Base-by-base conservation (phyloP, 169 alveolate species). In the Neospora caninum region DNA sequence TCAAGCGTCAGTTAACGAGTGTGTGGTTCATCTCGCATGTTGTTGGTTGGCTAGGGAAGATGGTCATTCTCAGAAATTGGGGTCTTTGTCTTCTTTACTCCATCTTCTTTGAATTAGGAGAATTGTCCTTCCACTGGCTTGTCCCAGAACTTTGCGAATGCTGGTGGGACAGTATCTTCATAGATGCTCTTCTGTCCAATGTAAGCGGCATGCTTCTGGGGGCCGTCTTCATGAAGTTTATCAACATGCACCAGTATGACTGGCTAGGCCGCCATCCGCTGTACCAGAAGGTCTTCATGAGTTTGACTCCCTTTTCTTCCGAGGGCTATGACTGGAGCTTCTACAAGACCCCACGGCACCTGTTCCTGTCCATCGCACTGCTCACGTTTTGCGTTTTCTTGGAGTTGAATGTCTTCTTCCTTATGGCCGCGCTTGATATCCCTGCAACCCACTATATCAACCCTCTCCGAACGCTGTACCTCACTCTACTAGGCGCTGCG, bases 141-240 rank as follows among this genome's bases (percentile, higher is more conserved):
- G 73, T 95, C 42, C 96, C 96, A n/a, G 96, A 95, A 93, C 80
- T 95, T 84, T 93, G 91, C 69, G 96, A 95, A 58, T 95, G 96
- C 88, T 95, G 96, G 96, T 95, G 96, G 96, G 96, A 95, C 80
- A 87, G 94, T 36, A 58, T 95, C 4, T 54, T 95, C n/a, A 39
- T 95, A 0, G 96, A 95, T 49, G 94, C 93, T 0, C 39, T 95
- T 27, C 45, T 92, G 25, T 38, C 94, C 58, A 95, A 95, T 64
- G 70, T 95, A 38, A 73, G 94, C 78, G 96, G 96, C 29, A 95
- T 95, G 96, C 34, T 89, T 6, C 36, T 93, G 54, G 96, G 95
- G 29, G 80, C 69, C 38, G 89, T 67, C 1, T 49, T 91, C 43
- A 42, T 95, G 91, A 67, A 64, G 42, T 39, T 80, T 53, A n/a